A percentile compares a stretch with the other conserved stretches of the same genome.
These are phyloP conservation scores for Lentinus tigrinus DNA, from an alignment of 768 basidiomycete species.

Conservation along the genomic window DNA sequence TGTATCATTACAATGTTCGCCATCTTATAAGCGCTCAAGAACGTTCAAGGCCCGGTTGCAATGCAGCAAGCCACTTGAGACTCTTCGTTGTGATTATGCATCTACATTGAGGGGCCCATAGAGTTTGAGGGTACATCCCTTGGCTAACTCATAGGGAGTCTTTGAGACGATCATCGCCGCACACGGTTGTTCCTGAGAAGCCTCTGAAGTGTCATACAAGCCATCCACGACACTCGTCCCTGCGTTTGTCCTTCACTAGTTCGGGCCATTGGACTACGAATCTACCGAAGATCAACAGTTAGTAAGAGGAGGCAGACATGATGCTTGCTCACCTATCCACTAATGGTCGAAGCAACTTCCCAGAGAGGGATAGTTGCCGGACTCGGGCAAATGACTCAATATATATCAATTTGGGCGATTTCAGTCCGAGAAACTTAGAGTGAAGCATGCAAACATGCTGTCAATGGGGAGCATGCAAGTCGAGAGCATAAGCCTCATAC, in stretches of 20 bases:
- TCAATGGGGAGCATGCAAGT: conserved; percentile 4
- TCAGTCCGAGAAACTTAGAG: conserved; percentile 71
- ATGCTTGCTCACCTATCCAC: conserved; percentile 64
- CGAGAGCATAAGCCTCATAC: conserved; percentile 41
- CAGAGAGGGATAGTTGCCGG: conserved; percentile 75
- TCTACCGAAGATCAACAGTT: conserved; percentile 34
- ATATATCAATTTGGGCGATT: conserved; percentile 75
- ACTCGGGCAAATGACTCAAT: conserved; percentile 95
- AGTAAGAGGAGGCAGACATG: background rate
- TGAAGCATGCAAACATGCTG: background rate
- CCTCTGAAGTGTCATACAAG: conserved; percentile 47
- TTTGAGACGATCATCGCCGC: too few species aligned
- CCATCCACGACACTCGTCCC: conserved; percentile 59
- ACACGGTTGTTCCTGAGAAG: too few species aligned
- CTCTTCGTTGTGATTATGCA: too few species aligned
- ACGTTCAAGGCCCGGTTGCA: too few species aligned
- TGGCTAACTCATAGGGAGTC: too few species aligned
- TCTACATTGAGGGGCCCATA: too few species aligned
- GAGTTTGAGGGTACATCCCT: too few species aligned
- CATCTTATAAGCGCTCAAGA: background rate
- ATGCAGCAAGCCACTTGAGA: too few species aligned
- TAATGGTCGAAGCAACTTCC: conserved; percentile 73
- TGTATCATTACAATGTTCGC: background rate
- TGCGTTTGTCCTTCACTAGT: conserved; percentile 39
- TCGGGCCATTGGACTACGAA: conserved; percentile 93